Percentiles rank a stretch among this genome's conserved stretches.
These are phyloP conservation scores for Didymella keratinophila DNA, from an alignment of 2,329 filamentous ascomycete genomes.

Conservation along the genomic window DNA sequence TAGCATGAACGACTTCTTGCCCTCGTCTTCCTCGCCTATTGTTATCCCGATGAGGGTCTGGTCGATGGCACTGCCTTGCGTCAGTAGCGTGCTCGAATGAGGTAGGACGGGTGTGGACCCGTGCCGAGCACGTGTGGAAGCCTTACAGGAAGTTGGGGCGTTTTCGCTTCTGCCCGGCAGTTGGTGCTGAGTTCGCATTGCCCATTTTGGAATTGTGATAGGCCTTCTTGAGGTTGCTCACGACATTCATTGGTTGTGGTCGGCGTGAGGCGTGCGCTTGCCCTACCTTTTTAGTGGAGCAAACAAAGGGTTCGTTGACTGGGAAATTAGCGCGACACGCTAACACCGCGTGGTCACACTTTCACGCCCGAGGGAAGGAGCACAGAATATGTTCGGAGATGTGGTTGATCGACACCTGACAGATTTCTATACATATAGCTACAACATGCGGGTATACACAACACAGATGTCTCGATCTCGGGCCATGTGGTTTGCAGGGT, in stretches of 20 bases:
- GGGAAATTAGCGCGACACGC: conserved; percentile 15
- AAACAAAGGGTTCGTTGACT: conserved; percentile 3
- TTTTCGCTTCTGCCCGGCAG: conserved; percentile 21
- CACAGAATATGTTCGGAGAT: background rate
- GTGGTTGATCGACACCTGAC: background rate
- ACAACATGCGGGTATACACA: background rate
- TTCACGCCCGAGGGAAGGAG: background rate
- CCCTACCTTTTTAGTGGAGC: conserved; percentile 10
- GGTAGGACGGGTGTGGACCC: conserved; percentile 1
- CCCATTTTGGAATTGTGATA: conserved; percentile 20
- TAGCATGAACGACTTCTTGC: conserved; percentile 22
- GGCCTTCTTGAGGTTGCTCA: conserved; percentile 19
- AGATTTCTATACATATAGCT: background rate
- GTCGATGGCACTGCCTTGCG: conserved; percentile 23
- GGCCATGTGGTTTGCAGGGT: background rate
- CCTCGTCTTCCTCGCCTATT: conserved; percentile 20
- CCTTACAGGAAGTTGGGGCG: conserved; percentile 21
- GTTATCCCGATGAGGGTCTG: conserved; percentile 22
- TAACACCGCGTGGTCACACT: conserved; percentile 10
- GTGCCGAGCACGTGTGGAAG: conserved; percentile 4
- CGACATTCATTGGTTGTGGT: conserved; percentile 21
- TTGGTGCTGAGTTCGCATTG: conserved; percentile 15
- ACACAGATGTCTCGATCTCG: background rate
- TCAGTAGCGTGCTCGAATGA: conserved; percentile 13
- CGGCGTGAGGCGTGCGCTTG: conserved; percentile 18